These are phyloP conservation scores for Elsinoe necatrix DNA, from an alignment of 2,329 filamentous ascomycete genomes.

Conservation along the genomic window DNA sequence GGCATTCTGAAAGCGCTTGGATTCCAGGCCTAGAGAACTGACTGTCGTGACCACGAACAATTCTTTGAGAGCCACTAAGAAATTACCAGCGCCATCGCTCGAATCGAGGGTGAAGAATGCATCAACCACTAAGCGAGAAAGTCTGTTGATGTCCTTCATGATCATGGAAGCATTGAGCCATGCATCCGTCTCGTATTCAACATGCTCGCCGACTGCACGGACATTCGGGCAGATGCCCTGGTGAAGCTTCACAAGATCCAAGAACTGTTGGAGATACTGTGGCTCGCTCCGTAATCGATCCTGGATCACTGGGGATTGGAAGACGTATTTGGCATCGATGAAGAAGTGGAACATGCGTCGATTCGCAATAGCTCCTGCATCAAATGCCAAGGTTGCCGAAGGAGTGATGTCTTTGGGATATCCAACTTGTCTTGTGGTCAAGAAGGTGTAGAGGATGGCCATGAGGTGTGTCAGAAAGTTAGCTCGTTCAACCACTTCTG, in stretches of 20 bases:
- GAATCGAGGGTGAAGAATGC: conserved; percentile 49
- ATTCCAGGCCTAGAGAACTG: conserved; percentile 83
- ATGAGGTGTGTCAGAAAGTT: conserved; percentile 94
- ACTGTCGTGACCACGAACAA: conserved; percentile 78
- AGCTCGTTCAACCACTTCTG: conserved; percentile 86
- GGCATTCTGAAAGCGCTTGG: conserved; percentile 70
- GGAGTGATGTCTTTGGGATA: conserved; percentile 85
- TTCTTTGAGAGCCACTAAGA: conserved; percentile 53
- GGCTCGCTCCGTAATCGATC: conserved; percentile 72
- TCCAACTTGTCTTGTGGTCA: conserved; percentile 91
- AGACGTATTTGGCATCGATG: conserved; percentile 82
- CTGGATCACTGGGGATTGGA: conserved; percentile 81
- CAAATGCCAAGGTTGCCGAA: conserved; percentile 80
- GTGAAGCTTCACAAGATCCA: conserved; percentile 90
- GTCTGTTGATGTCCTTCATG: conserved; percentile 86
- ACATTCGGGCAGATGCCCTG: conserved; percentile 96
- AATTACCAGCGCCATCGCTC: conserved; percentile 31
- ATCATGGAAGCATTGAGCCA: conserved; percentile 96
- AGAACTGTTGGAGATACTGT: conserved; percentile 84
- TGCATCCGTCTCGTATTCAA: conserved; percentile 95
- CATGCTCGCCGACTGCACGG: conserved; percentile 84
- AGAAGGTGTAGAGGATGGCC: conserved; percentile 93
- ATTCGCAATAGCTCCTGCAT: conserved; percentile 90
- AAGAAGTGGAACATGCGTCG: conserved; percentile 97
- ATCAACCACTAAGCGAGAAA: conserved; percentile 81